Evolutionary conservation across 2,329 filamentous ascomycete species (phyloP), one percentile per base, ranked within the genome.

Genomic region (Fusarium sp.): DNA sequence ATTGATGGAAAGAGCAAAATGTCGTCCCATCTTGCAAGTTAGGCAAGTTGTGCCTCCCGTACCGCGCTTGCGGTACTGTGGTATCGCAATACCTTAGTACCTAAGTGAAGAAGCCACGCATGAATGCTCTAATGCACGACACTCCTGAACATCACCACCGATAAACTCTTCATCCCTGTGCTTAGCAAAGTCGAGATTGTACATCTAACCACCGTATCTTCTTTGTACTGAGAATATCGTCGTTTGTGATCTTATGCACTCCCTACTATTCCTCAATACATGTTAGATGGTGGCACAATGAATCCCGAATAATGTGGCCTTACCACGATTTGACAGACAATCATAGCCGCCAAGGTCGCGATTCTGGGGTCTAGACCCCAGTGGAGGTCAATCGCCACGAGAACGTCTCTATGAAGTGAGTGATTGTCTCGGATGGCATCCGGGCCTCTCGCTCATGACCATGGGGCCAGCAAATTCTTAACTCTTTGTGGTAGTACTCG

Each of bases 381-480:
- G 44, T 51, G 50, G 35, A 33, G 22, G 19, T 20, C 22, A 63
- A 63, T 64, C 46, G 59, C 57, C 57, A 63, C 61, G 52, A 57
- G 46, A 47, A 46, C 9, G 24, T 57, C 41, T 62, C 43, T 17
- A 41, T 5, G 33, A 26, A 53, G 35, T 53, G 43, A 62, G 35
- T 53, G 47, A 63, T 51, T 50, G 56, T 62, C 57, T 63, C 66
- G 51, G 66, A 62, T 63, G 59, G 24, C 58, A 68, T 50, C 66
- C 65, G 66, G 47, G 48, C 66, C 66, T 58, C 66, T 63, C 44
- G 24, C 32, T 55, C 51, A 44, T 66, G 50, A 32, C 56, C 50
- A 69, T 66, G 61, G 61, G 51, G 51, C 22, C 51, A 58, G 59
- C 51, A 58, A 64, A 57, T 49, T 39, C 39, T 30, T 44, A 40